Conservation (phyloP, 805 yeast species). For the Ogataea wickerhamii region DNA sequence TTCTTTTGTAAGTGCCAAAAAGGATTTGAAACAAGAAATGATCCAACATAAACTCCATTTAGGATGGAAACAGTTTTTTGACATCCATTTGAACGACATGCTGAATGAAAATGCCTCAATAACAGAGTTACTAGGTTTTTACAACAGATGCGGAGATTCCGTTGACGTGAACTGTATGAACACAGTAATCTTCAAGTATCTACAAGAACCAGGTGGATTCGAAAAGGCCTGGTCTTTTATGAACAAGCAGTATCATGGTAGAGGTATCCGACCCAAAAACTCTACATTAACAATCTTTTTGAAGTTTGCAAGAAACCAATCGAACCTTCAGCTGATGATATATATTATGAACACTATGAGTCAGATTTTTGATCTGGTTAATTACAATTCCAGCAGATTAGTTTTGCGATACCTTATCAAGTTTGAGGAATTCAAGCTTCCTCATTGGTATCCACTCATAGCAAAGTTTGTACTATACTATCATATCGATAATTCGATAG, state of each 20-base stretch:
- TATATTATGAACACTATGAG: constrained; percentile 16
- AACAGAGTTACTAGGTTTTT: constrained; percentile 14
- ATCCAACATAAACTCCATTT: constrained; percentile 7
- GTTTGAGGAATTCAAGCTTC: constrained; percentile 9
- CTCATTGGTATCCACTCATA: constrained; percentile 17
- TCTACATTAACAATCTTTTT: constrained; percentile 24
- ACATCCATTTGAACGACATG: constrained; percentile 19
- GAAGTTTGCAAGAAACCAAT: constrained; percentile 12
- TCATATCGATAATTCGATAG: constrained; percentile 17
- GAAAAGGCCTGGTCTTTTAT: constrained; percentile 22
- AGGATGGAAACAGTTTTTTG: constrained; percentile 13
- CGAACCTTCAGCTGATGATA: constrained; percentile 15
- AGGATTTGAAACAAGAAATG: constrained; percentile 12
- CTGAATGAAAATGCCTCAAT: constrained; percentile 6
- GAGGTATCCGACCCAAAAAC: constrained; percentile 10
- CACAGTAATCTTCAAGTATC: constrained; percentile 18
- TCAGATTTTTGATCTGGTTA: constrained; percentile 10
- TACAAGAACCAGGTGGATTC: constrained; percentile 9
- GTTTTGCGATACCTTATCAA: constrained; percentile 15
- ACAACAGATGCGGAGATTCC: constrained; percentile 4
- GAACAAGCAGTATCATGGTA: constrained; percentile 3
- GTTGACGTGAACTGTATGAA: constrained; percentile 23
- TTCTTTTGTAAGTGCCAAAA: constrained; percentile 10
- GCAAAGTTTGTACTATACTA: constrained; percentile 18
- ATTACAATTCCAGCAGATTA: constrained; percentile 15